Evolutionary conservation across 2,329 filamentous ascomycete species (phyloP).

Genomic region (Eurotiales sp.): DNA sequence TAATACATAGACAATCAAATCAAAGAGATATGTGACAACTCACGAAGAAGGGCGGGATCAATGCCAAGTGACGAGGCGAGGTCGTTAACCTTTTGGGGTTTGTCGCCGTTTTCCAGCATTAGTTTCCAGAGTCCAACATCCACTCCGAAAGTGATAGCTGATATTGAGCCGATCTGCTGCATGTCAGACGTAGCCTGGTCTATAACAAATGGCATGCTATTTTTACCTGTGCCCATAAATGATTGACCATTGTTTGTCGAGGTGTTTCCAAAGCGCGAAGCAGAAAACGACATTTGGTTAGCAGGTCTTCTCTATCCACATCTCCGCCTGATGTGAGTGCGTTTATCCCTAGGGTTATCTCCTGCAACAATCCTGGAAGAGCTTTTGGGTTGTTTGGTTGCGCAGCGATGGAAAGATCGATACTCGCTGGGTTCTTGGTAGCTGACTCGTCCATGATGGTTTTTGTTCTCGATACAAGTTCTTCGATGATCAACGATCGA

Average conservation of each 20-base stretch:
- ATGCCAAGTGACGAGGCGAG: neutral
- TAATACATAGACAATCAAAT: neutral
- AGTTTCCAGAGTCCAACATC: neutral
- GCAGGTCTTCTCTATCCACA: neutral
- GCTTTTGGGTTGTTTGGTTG: neutral
- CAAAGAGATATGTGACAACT: neutral
- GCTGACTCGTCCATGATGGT: neutral
- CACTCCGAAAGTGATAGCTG: neutral
- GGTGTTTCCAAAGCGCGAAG: neutral
- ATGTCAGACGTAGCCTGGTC: neutral
- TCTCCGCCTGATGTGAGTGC: neutral
- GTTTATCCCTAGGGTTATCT: neutral
- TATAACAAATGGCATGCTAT: neutral
- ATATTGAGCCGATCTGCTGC: neutral
- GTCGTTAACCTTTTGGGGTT: neutral
- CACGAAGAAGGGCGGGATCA: constrained; percentile 1
- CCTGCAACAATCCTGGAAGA: neutral
- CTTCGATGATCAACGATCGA: neutral
- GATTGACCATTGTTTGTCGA: neutral
- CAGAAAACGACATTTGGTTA: neutral
- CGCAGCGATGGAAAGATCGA: neutral
- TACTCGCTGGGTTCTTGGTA: neutral
- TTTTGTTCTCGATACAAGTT: neutral
- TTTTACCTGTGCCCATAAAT: neutral
- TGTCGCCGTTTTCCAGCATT: neutral